These are phyloP conservation scores for Tricholoma saponaceum DNA, from an alignment of 768 basidiomycete genomes.

Conservation along the genomic window DNA sequence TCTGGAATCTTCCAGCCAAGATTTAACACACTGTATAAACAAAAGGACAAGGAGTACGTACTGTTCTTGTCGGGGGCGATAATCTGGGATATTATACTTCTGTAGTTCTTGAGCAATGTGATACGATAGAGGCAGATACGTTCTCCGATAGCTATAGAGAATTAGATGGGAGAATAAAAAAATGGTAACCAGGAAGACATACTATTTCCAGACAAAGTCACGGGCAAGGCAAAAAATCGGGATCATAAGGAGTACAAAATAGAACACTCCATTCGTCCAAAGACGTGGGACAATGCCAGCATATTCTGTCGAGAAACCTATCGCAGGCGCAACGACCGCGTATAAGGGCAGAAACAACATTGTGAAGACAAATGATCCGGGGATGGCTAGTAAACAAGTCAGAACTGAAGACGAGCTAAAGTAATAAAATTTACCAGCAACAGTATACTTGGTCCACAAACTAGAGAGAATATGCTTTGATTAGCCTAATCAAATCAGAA, in stretches of 20 bases:
- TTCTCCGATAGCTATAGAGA: constrained; percentile 73
- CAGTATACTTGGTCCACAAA: constrained; percentile 99
- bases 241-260: constrained; percentile 80
- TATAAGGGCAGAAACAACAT: constrained; percentile 94
- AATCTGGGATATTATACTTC: constrained; percentile 97
- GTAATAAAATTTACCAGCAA: constrained; percentile 56
- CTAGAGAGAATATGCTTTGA: constrained; percentile 35
- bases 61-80: constrained; percentile 97
- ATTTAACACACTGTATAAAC: constrained; percentile 4
- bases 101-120: constrained; percentile 99
- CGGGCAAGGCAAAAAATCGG: constrained; percentile 82
- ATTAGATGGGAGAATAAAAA: constrained; percentile 4
- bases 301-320: constrained; percentile 91
- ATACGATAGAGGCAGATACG: constrained; percentile 89
- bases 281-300: constrained; percentile 83
- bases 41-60: constrained; percentile 34
- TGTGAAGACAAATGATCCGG: constrained; percentile 95
- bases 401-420: constrained; percentile 2
- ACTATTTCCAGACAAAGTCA: constrained; percentile 99
- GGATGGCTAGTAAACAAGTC: constrained; percentile 62
- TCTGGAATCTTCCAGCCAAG: constrained; percentile 70
- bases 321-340: constrained; percentile 76
- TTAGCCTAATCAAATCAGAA: background rate
- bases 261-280: constrained; percentile 88
- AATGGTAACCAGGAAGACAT: constrained; percentile 27